These are phyloP conservation scores for Gastrolobium villosum DNA, from an alignment of 306 rosid species.

Conservation along the genomic window DNA sequence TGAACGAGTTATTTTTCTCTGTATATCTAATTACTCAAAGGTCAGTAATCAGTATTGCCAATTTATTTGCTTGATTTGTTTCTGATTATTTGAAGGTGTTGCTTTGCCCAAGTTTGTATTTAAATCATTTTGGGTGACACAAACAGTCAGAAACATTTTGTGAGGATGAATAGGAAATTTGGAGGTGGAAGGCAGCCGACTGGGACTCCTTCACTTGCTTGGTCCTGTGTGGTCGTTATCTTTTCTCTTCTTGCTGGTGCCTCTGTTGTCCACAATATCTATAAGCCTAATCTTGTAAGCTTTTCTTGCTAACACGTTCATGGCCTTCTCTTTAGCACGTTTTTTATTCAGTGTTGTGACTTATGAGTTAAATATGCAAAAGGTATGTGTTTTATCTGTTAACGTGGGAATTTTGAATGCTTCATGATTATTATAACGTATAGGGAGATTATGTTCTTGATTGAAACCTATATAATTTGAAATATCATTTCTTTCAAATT, in stretches of 20 bases:
- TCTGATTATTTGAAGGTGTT: constrained; percentile 34
- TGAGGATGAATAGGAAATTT: constrained; percentile 57
- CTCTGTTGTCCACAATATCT: constrained; percentile 58
- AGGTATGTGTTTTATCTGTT: constrained; percentile 16
- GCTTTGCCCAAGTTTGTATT: constrained; percentile 11
- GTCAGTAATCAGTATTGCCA: neutral
- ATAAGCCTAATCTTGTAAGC: constrained; percentile 62
- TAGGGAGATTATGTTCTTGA: neutral
- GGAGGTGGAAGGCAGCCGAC: constrained; percentile 61
- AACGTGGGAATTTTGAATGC: constrained; percentile 16
- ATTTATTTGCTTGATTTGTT: constrained; percentile 27
- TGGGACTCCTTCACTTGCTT: constrained; percentile 60
- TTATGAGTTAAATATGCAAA: constrained; percentile 15
- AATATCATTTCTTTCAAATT: constrained; percentile 17
- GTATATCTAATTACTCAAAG: neutral
- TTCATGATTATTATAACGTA: neutral
- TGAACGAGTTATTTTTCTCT: too few relatives aligned
- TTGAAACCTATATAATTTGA: constrained; percentile 30
- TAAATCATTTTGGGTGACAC: constrained; percentile 18
- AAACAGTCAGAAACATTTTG: neutral
- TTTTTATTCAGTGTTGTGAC: neutral
- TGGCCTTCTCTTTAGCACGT: neutral
- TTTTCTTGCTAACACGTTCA: constrained; percentile 17
- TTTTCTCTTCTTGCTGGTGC: constrained; percentile 62
- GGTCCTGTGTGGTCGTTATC: constrained; percentile 55